These are phyloP conservation scores for Canna indica DNA, from an alignment of 176 grass and related monocot species.

Conservation along the genomic window DNA sequence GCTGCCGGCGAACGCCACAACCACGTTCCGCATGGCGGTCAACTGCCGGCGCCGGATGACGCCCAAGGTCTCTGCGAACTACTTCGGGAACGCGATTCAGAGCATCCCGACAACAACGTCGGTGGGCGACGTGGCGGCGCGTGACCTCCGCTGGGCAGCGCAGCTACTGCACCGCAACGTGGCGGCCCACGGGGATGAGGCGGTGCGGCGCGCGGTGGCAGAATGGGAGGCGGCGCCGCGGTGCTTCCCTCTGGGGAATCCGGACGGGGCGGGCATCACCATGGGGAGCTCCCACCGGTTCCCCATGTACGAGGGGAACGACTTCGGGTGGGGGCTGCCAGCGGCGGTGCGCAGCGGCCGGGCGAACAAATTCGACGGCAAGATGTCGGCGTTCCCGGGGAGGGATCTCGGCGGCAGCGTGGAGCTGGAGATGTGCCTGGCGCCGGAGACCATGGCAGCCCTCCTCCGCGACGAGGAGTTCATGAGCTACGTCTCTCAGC, in stretches of 20 bases:
- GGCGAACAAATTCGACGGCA: slow-evolving; percentile 21
- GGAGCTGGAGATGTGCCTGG: slow-evolving; percentile 14
- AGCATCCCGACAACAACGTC: slow-evolving; percentile 3
- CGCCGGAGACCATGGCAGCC: slow-evolving; percentile 12
- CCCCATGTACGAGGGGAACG: slow-evolving; percentile 19
- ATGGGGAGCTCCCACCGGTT: slow-evolving; percentile 15
- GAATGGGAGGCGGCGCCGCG: slow-evolving; percentile 10
- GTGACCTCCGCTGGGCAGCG: neutral
- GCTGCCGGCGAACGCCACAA: neutral
- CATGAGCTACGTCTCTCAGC: slow-evolving; percentile 12
- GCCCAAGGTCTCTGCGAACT: neutral
- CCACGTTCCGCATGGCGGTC: slow-evolving; percentile 16
- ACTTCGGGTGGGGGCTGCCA: slow-evolving; percentile 12
- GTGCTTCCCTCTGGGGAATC: slow-evolving; percentile 18
- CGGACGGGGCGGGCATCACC: slow-evolving; percentile 7
- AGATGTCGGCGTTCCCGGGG: slow-evolving; percentile 17
- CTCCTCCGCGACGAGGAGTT: slow-evolving; percentile 10
- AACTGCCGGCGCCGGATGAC: slow-evolving; percentile 10
- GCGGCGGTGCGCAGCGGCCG: slow-evolving; percentile 11
- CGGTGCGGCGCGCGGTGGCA: neutral
- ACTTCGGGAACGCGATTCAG: slow-evolving; percentile 21
- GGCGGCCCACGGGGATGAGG: neutral
- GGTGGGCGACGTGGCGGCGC: neutral
- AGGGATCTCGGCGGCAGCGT: slow-evolving; percentile 1
- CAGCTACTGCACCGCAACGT: slow-evolving; percentile 9